Evolutionary conservation across 2,329 filamentous ascomycete species (phyloP).

Genomic region (Penicillium janthinellum): DNA sequence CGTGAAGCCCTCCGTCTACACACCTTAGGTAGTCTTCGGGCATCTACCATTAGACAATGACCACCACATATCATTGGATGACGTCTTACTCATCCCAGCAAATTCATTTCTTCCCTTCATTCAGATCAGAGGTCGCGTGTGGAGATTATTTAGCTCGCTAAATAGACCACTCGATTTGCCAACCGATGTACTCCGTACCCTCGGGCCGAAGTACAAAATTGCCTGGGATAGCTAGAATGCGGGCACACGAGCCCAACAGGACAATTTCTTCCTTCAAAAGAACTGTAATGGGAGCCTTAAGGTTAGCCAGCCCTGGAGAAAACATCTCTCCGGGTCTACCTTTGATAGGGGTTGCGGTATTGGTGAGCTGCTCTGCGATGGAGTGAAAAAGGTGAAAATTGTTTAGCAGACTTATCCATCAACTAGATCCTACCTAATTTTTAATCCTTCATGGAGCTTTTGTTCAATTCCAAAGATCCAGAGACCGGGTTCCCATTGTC

Average conservation of each 20-base stretch:
- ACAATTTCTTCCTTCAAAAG: no score
- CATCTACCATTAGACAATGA: background rate
- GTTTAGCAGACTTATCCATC: no score
- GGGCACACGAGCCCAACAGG: no score
- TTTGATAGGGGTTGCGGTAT: background rate
- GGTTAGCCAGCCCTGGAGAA: background rate
- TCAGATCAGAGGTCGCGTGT: background rate
- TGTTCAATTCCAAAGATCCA: slow-evolving; percentile 10
- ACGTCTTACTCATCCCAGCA: background rate
- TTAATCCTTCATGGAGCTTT: background rate
- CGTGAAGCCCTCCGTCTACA: background rate
- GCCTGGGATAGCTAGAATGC: background rate
- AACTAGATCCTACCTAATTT: background rate
- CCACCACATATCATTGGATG: background rate
- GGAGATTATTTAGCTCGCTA: background rate
- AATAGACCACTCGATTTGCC: background rate
- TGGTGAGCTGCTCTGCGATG: background rate
- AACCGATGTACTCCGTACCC: background rate
- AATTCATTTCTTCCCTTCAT: background rate
- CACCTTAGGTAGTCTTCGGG: no score
- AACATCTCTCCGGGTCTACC: background rate
- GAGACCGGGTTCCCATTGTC: slow-evolving; percentile 4
- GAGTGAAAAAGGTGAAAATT: background rate
- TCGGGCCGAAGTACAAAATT: background rate
- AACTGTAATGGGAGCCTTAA: background rate